A percentile compares a stretch with the other conserved stretches of the same genome.
Evolutionary conservation across 2,329 filamentous ascomycete genomes (phyloP).

Genomic region (Ophiostoma sp.): DNA sequence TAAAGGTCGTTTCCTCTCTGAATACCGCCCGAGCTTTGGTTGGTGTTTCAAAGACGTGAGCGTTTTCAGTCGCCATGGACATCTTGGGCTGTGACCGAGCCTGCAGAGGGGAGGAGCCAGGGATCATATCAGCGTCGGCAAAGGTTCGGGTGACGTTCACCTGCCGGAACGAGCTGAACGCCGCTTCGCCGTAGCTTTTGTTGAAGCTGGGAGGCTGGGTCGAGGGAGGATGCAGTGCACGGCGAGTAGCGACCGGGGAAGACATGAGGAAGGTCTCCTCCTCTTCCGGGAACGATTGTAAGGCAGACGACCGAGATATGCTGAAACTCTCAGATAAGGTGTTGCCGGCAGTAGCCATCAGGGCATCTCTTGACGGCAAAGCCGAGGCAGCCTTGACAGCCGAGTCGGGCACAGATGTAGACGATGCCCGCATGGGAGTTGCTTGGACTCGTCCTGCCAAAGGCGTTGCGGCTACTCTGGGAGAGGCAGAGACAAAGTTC

Average conservation of each 20-base stretch:
- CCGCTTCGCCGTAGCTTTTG: neutral
- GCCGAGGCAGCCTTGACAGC: neutral
- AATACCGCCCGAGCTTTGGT: slow-evolving; percentile 24
- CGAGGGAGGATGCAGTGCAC: neutral
- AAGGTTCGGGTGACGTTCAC: slow-evolving; percentile 7
- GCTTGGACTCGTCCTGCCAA: slow-evolving; percentile 26
- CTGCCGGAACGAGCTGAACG: neutral
- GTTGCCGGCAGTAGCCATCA: neutral
- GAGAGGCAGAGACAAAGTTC: slow-evolving; percentile 19
- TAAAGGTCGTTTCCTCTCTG: neutral
- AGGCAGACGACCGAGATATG: neutral
- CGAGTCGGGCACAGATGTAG: slow-evolving; percentile 23
- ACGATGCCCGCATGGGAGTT: slow-evolving; percentile 28
- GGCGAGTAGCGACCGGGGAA: slow-evolving; percentile 3
- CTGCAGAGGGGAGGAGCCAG: slow-evolving; percentile 26
- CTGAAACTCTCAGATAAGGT: neutral
- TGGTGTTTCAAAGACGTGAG: slow-evolving; percentile 30
- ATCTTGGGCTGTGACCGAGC: neutral
- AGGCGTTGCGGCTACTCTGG: slow-evolving; percentile 26
- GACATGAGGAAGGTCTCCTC: slow-evolving; percentile 16
- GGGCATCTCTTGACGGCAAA: neutral
- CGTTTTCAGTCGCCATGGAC: neutral
- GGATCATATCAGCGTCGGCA: slow-evolving; percentile 17
- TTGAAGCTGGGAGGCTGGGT: neutral
- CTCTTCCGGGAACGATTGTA: slow-evolving; percentile 12